Base-by-base conservation (phyloP, 2,329 filamentous ascomycete species). In the Pseudogymnoascus sp. region DNA sequence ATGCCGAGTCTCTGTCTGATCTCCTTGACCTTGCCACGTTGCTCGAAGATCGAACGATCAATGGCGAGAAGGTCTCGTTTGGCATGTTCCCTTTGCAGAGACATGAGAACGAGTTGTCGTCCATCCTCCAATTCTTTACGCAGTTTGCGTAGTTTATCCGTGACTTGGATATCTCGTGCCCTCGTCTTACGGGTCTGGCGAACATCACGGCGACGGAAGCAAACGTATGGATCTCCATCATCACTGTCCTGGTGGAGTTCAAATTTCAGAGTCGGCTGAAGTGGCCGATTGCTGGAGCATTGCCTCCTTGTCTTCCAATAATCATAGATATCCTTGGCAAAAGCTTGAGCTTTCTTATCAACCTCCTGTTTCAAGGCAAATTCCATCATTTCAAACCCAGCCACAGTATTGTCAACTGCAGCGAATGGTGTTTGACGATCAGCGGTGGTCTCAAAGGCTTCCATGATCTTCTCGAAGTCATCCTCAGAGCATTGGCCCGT, bases 191-290 rank as follows among this genome's bases (percentile, higher is more conserved):
- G 89, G 60, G 92, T 93, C 75, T 96, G 91, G 64, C 95, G 89
- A 56, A 96, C 90, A 77, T 99, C 95, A 67, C 95, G 90, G 70
- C 95, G 87, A 73, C 95, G 87, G 84, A 99, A 99, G 78, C 95
- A 99, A 71, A 99, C 93, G 78, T 96, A 99, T 59, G 95, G 95
- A 77, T 99, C 95, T 70, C 90, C 86, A 74, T 99, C 95, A 75
- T 99, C 95, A 66, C 89, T 96, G 68, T 97, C 93, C 73, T 91
- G 89, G 67, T 95, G 91, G 56, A 88, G 96, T 78, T 99, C 95
- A 68, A 96, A 95, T 79, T 97, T 97, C 74, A 97, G 85, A 21
- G 80, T 82, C 6, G 91, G 86, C 72, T 93, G 89, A 66, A 97
- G 79, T 5, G 88, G 79, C 69, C 83, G 87, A 73, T 93, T 95